Conservation (phyloP, 495 filamentous ascomycete genomes). For the Penicillium flavigenum region DNA sequence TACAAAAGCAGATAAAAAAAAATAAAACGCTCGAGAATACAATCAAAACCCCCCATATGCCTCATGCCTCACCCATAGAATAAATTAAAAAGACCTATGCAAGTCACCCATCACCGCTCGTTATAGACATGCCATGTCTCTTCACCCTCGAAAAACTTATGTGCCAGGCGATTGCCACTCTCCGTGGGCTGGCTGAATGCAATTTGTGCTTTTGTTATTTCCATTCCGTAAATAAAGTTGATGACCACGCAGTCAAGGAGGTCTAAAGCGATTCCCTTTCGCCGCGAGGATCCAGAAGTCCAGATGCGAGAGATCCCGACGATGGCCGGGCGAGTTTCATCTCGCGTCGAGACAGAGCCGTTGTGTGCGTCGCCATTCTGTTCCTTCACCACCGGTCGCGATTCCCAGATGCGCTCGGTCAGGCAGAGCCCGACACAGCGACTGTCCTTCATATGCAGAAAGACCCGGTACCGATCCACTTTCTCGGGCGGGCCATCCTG, state of each 20-base stretch:
- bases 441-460: conserved; percentile 60
- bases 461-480: conserved; percentile 61
- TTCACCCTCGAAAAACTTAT: conserved; percentile 59
- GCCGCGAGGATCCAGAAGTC: conserved; percentile 60
- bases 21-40: conserved; percentile 4
- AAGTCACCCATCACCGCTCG: conserved; percentile 34
- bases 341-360: conserved; percentile 46
- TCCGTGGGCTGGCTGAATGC: conserved; percentile 78
- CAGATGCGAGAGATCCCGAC: conserved; percentile 73
- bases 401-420: conserved; percentile 62
- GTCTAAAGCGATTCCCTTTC: conserved; percentile 60
- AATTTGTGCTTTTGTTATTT: conserved; percentile 59
- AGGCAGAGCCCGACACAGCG: conserved; percentile 68
- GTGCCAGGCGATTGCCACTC: conserved; percentile 61
- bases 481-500: conserved; percentile 38
- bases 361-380: conserved; percentile 26
- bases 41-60: conserved; percentile 8
- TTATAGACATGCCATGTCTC: conserved; percentile 55
- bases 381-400: conserved; percentile 46
- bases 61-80: background rate
- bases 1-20: conserved; percentile 13
- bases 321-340: conserved; percentile 50
- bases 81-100: conserved; percentile 13
- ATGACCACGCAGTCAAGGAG: conserved; percentile 61
- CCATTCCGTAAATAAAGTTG: conserved; percentile 66